Evolutionary conservation across 352 stramenopile genomes (phyloP), one percentile per base, ranked within the genome.

Genomic region (Pythium sp.): DNA sequence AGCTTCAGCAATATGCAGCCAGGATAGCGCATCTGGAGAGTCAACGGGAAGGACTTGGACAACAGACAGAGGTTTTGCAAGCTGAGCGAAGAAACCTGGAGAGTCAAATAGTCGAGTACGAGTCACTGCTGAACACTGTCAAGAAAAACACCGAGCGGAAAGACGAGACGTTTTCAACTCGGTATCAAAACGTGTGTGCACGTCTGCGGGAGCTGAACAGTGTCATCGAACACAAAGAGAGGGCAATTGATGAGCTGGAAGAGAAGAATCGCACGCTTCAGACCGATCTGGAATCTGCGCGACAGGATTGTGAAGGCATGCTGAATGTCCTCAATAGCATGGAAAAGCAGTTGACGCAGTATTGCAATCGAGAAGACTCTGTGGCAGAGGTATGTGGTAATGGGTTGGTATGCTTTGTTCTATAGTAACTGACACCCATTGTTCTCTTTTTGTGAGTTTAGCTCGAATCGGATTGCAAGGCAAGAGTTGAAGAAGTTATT

Each of bases 301-400:
- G 82, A 1, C 81, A 91, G 34, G 87, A 95, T 51, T 93, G 85
- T 26, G 87, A 95, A 72, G 87, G 85, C 6, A 95, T 95, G 84
- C 58, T 95, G 3, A 79, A 81, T n/a, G 87, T 95, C 34, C 80
- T 95, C 55, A 91, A 78, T 24, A 84, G 75, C 22, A 95, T 95
- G 87, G 87, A 95, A 62, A 93, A 92, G 41, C 87, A 93, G 62
- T 64, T 95, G 24, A 90, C 76, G 26, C 83, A 93, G 58, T 95
- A 93, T 57, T 89, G 78, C 34, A 67, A 81, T 8, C 72, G 87
- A 18, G 87, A 95, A 68, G 85, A 93, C 24, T 82, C 84, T 15
- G 85, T 95, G 0, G 67, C 84, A 15, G 83, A 92, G 76, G 86
- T 92, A 64, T 30, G 63, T 34, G 30, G 9, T 5, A 7, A 43